Evolutionary conservation across 2,329 filamentous ascomycete genomes (phyloP).

Genomic region (Exutisphaerella laricina): DNA sequence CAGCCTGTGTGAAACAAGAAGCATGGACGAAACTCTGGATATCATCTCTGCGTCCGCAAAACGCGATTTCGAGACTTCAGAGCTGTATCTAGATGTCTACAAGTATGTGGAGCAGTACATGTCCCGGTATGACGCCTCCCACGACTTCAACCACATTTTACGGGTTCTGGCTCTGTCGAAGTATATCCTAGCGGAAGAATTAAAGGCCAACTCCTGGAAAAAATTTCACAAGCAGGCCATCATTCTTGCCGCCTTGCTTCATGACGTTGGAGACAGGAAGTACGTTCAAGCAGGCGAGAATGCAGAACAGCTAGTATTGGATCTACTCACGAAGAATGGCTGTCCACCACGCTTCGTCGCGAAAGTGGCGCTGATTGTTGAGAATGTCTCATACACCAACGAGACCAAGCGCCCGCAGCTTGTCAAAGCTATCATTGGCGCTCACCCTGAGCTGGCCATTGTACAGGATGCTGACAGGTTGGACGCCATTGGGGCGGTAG

Average conservation of each 20-base stretch:
- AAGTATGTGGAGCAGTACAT: constrained; percentile 66
- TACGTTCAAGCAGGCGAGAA: constrained; percentile 53
- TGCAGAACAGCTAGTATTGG: constrained; percentile 53
- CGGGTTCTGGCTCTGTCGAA: constrained; percentile 71
- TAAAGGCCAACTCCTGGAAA: constrained; percentile 20
- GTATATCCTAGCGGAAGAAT: constrained; percentile 50
- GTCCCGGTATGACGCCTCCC: constrained; percentile 73
- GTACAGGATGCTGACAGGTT: constrained; percentile 90
- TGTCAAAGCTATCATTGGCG: constrained; percentile 56
- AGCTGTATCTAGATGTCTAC: constrained; percentile 37
- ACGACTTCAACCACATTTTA: constrained; percentile 79
- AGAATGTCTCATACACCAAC: constrained; percentile 70
- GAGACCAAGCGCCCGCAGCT: constrained; percentile 61
- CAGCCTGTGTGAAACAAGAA: background rate
- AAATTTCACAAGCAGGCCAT: constrained; percentile 27
- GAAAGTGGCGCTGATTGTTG: constrained; percentile 65
- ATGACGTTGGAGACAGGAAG: constrained; percentile 85
- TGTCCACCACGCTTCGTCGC: constrained; percentile 54
- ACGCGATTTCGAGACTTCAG: constrained; percentile 27
- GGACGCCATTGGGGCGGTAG: constrained; percentile 85
- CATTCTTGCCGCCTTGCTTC: constrained; percentile 52
- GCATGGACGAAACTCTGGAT: constrained; percentile 1
- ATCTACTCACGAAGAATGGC: constrained; percentile 53
- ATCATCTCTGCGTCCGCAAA: background rate
- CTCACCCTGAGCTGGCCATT: constrained; percentile 69